A percentile compares a stretch with the other conserved stretches of the same genome.
These are phyloP conservation scores for Xylaria sp. DNA, from an alignment of 2,329 filamentous ascomycete genomes.

Conservation along the genomic window DNA sequence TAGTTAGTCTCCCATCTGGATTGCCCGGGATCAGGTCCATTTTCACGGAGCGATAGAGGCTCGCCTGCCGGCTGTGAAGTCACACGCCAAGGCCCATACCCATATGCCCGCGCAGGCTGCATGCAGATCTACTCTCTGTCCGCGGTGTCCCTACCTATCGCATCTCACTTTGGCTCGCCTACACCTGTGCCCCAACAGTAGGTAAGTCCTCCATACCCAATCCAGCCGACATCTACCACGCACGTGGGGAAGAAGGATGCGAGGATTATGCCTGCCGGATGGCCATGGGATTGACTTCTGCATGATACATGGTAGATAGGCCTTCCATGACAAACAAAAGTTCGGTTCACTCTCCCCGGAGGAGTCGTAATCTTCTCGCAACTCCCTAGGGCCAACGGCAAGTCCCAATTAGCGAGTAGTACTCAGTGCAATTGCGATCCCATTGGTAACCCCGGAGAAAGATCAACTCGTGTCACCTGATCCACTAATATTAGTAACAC, in stretches of 20 bases:
- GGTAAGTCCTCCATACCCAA: background rate
- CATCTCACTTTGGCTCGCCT: background rate
- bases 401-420: too few species aligned
- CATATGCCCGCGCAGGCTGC: background rate
- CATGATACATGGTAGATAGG: background rate
- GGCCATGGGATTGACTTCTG: background rate
- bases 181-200: too few species aligned
- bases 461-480: too few species aligned
- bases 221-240: background rate
- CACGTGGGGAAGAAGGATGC: background rate
- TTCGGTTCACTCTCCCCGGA: too few species aligned
- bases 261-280: background rate
- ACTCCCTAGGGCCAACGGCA: too few species aligned
- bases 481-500: background rate
- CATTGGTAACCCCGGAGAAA: too few species aligned
- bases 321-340: background rate
- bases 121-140: background rate
- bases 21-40: background rate
- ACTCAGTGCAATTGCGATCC: too few species aligned
- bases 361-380: too few species aligned
- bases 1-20: background rate
- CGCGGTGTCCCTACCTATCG: background rate
- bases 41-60: background rate
- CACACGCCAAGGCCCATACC: too few species aligned
- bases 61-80: background rate